Conservation (phyloP, 768 basidiomycete species). For the Agrocybe chaxingu region DNA sequence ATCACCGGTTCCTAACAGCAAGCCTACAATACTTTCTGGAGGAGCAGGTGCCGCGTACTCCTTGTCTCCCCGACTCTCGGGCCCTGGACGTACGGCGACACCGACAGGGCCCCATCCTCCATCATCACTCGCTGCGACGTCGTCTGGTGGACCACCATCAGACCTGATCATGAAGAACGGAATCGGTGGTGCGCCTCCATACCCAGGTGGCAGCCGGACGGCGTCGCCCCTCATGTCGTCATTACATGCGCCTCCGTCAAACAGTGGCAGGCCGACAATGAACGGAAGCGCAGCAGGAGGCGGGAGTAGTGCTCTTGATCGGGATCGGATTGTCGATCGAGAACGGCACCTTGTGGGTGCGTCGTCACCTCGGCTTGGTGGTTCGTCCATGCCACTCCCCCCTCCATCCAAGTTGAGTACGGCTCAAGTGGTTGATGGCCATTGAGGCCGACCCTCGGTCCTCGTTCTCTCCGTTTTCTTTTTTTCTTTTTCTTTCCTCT, state of each 20-base stretch:
- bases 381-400: constrained; percentile 18
- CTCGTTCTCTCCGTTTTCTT: neutral
- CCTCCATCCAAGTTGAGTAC: constrained; percentile 40
- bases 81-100: constrained; percentile 19
- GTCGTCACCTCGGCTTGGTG: constrained; percentile 25
- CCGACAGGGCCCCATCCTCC: constrained; percentile 20
- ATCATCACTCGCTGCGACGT: constrained; percentile 6
- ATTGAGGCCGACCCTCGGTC: constrained; percentile 14
- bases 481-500: constrained; percentile 1
- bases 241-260: constrained; percentile 14
- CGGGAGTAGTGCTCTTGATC: constrained; percentile 12
- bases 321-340: constrained; percentile 27
- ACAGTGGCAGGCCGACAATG: constrained; percentile 9
- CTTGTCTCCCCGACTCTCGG: constrained; percentile 21
- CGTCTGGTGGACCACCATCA: constrained; percentile 6
- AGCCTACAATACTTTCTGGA: constrained; percentile 13
- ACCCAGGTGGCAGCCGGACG: constrained; percentile 24
- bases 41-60: constrained; percentile 17
- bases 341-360: constrained; percentile 17
- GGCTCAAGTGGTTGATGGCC: constrained; percentile 39
- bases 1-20: constrained; percentile 24
- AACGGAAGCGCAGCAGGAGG: constrained; percentile 8
- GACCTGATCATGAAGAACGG: constrained; percentile 19
- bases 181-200: constrained; percentile 3
- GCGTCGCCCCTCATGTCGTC: constrained; percentile 29